These are phyloP conservation scores for Apiosordaria backusii DNA, from an alignment of 495 filamentous ascomycete species.

Conservation along the genomic window DNA sequence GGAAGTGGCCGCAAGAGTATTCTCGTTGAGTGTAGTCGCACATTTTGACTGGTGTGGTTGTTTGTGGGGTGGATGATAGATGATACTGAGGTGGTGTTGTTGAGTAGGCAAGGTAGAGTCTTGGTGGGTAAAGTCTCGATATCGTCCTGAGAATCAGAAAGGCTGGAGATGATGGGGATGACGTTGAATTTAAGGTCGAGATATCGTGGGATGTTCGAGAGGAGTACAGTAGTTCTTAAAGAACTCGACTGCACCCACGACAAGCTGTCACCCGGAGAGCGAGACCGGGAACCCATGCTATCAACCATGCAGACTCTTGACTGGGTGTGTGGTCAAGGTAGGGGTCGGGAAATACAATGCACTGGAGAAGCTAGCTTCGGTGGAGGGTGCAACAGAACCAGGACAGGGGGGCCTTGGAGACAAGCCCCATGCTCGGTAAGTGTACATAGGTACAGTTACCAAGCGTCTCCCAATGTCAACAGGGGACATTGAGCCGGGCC, in stretches of 20 bases:
- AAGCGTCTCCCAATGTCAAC: neutral
- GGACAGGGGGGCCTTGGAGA: constrained; percentile 8
- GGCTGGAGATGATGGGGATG: constrained; percentile 17
- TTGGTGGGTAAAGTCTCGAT: constrained; percentile 5
- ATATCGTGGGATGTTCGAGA: constrained; percentile 13
- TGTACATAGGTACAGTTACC: neutral
- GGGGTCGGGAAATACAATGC: constrained; percentile 23
- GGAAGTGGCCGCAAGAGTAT: constrained; percentile 42
- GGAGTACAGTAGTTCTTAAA: constrained; percentile 2
- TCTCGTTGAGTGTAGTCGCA: constrained; percentile 38
- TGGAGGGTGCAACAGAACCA: constrained; percentile 12
- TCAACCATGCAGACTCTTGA: constrained; percentile 19
- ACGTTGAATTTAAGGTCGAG: constrained; percentile 29
- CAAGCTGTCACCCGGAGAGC: constrained; percentile 17
- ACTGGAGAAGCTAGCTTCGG: constrained; percentile 10
- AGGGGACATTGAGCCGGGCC: constrained; percentile 4
- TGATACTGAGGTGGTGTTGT: neutral
- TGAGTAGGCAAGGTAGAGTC: neutral
- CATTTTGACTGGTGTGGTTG: constrained; percentile 21
- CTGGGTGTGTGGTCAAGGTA: constrained; percentile 10
- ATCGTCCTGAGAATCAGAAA: constrained; percentile 10
- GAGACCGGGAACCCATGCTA: constrained; percentile 28
- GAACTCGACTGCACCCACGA: too few relatives aligned
- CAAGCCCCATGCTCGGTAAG: constrained; percentile 12
- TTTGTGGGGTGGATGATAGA: neutral